phyloP scores from a whole-genome alignment of 1,139 yeast genomes.

The Diutina scorzettiae region DNA sequence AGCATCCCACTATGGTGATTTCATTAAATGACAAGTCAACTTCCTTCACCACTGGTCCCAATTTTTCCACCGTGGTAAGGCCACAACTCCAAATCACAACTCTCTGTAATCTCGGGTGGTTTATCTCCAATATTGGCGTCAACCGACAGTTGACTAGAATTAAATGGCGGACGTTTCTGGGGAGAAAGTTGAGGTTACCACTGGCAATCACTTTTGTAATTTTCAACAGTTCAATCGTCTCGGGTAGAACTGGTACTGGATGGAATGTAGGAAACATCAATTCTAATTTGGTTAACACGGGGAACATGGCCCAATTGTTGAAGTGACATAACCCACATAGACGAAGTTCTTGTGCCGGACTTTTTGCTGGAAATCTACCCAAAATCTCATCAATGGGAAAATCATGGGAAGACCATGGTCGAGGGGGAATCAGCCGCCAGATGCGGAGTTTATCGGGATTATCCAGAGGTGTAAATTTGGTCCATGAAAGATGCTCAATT shows the following conservation, averaged over 20 bases:
- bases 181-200: background rate
- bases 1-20: background rate
- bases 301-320: background rate
- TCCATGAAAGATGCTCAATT: background rate
- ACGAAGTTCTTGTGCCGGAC: background rate
- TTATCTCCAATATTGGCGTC: background rate
- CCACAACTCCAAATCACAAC: background rate
- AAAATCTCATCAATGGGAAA: slow-evolving; percentile 3
- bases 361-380: background rate
- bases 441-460: background rate
- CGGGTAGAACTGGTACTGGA: background rate
- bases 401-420: slow-evolving; percentile 4
- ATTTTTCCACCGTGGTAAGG: background rate
- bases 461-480: background rate
- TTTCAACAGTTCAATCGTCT: background rate
- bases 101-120: background rate
- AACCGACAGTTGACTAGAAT: background rate
- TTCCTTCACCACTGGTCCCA: background rate
- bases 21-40: slow-evolving; percentile 2
- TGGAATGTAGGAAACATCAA: slow-evolving; percentile 1
- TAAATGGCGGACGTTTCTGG: background rate
- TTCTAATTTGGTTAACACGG: background rate
- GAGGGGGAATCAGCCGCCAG: background rate
- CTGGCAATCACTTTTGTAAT: background rate
- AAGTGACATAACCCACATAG: slow-evolving; percentile 2